These are phyloP conservation scores for Achaetomiella virescens DNA, from an alignment of 495 filamentous ascomycete species.

Conservation along the genomic window DNA sequence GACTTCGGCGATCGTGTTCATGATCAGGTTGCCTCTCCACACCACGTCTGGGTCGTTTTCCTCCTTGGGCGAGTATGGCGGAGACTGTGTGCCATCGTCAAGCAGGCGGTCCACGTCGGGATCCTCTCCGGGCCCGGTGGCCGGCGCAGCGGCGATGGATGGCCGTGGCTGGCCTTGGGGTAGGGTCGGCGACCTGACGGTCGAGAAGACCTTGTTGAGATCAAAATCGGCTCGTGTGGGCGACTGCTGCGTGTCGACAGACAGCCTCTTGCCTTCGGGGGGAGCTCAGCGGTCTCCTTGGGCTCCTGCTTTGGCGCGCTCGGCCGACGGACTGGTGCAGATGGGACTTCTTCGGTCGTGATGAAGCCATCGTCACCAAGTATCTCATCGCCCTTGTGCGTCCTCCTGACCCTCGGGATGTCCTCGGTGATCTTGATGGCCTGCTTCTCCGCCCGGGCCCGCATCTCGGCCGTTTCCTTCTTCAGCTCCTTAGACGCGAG, in stretches of 20 bases:
- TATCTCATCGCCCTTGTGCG: constrained; percentile 92
- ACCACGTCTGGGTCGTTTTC: constrained; percentile 51
- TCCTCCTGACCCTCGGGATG: constrained; percentile 76
- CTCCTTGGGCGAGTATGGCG: constrained; percentile 68
- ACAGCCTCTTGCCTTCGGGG: constrained; percentile 22
- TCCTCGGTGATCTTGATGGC: constrained; percentile 78
- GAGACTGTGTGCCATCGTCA: constrained; percentile 76
- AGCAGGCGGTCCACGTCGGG: constrained; percentile 87
- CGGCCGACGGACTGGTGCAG: constrained; percentile 35
- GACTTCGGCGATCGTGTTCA: constrained; percentile 71
- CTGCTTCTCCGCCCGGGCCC: constrained; percentile 69
- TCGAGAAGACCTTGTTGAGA: constrained; percentile 64
- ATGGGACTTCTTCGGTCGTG: constrained; percentile 34
- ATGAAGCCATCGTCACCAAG: constrained; percentile 58
- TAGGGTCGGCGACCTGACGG: constrained; percentile 53
- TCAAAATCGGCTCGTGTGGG: constrained; percentile 54
- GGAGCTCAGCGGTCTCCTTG: background rate
- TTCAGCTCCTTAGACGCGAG: constrained; percentile 89
- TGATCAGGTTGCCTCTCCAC: constrained; percentile 75
- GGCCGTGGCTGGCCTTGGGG: constrained; percentile 38
- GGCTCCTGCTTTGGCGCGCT: constrained; percentile 20
- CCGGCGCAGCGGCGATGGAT: constrained; percentile 39
- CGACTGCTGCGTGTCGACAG: constrained; percentile 48
- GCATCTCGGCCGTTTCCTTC: constrained; percentile 67
- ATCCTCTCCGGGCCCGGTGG: constrained; percentile 55